These are phyloP conservation scores for Aspergillus haitiensis DNA, from an alignment of 495 filamentous ascomycete genomes.

Conservation along the genomic window DNA sequence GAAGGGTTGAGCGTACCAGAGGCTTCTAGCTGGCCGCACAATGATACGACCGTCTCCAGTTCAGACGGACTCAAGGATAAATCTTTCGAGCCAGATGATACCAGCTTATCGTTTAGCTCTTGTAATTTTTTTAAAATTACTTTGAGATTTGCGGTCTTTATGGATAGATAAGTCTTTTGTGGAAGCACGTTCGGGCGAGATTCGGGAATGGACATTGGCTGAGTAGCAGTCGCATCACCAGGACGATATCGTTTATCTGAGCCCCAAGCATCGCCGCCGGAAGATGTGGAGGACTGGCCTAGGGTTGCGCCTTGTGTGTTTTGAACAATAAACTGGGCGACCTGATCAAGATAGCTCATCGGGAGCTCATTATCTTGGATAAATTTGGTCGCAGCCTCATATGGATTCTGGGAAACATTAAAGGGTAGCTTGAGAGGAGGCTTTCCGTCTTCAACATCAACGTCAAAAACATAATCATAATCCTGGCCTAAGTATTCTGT, in stretches of 20 bases:
- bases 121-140: conserved; percentile 71
- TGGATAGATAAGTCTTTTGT: conserved; percentile 81
- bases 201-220: conserved; percentile 36
- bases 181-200: conserved; percentile 67
- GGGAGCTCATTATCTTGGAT: conserved; percentile 88
- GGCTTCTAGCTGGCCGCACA: conserved; percentile 59
- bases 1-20: conserved; percentile 37
- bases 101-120: conserved; percentile 67
- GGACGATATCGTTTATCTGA: conserved; percentile 76
- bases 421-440: conserved; percentile 92
- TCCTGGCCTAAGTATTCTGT: conserved; percentile 77
- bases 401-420: conserved; percentile 89
- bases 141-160: conserved; percentile 58
- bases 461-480: conserved; percentile 97
- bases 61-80: conserved; percentile 71
- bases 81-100: conserved; percentile 68
- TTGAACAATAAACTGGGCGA: conserved; percentile 87
- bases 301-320: conserved; percentile 87
- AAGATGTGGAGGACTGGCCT: conserved; percentile 53
- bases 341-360: conserved; percentile 86
- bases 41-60: conserved; percentile 53
- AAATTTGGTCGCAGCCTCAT: conserved; percentile 88
- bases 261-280: conserved; percentile 71
- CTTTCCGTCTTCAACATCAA: conserved; percentile 95
- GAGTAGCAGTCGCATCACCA: conserved; percentile 52